These are phyloP conservation scores for Curvularia spicifera DNA, from an alignment of 2,329 filamentous ascomycete species.

Conservation along the genomic window DNA sequence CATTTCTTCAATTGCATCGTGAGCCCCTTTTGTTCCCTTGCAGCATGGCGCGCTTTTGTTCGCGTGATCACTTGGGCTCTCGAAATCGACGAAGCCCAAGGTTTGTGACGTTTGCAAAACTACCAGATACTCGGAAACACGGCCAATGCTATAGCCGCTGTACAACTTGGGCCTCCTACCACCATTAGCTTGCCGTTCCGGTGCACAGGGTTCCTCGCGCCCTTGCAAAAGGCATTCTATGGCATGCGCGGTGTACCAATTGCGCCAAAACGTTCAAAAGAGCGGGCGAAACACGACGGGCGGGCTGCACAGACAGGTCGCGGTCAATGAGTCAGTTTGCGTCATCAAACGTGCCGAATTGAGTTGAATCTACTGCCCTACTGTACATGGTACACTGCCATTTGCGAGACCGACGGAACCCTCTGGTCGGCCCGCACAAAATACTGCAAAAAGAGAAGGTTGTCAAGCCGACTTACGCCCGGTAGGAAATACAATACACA, in stretches of 20 bases:
- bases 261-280: slow-evolving; percentile 2
- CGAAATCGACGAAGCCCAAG: not conserved
- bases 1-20: slow-evolving; percentile 5
- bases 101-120: slow-evolving; percentile 3
- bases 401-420: not conserved
- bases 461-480: not conserved
- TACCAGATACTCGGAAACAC: slow-evolving; percentile 9
- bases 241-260: slow-evolving; percentile 10
- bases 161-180: slow-evolving; percentile 15
- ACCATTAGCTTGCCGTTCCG: slow-evolving; percentile 31
- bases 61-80: not conserved
- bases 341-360: slow-evolving; percentile 4
- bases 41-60: slow-evolving; percentile 1
- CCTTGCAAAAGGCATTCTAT: slow-evolving; percentile 21
- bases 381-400: not conserved
- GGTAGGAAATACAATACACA: not conserved
- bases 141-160: slow-evolving; percentile 23
- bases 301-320: slow-evolving; percentile 13
- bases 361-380: slow-evolving; percentile 1
- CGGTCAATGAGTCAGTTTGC: slow-evolving; percentile 4
- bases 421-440: not conserved
- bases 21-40: slow-evolving; percentile 17
- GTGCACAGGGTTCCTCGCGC: slow-evolving; percentile 12
- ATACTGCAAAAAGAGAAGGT: not conserved
- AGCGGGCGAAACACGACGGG: slow-evolving; percentile 9